These are phyloP conservation scores for Eucalyptus albens DNA, from an alignment of 345 rosid species.

Conservation along the genomic window DNA sequence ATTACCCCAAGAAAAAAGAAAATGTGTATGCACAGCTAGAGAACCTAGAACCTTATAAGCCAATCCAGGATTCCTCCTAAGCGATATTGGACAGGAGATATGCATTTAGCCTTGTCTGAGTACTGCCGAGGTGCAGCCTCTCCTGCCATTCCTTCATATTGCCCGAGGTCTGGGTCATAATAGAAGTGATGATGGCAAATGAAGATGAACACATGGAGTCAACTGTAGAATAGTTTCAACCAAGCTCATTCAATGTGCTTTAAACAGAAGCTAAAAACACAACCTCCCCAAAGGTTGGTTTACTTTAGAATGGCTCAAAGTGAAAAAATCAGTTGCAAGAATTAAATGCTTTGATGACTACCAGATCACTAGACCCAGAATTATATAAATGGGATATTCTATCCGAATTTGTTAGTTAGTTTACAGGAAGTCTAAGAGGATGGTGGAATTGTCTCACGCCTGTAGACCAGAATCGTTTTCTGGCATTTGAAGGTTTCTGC, in stretches of 20 bases:
- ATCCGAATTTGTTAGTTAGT: neutral
- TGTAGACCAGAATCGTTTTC: too few species aligned
- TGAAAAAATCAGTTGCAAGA: neutral
- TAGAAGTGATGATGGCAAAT: neutral
- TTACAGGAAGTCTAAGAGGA: too few species aligned
- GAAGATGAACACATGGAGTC: neutral
- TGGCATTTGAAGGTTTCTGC: neutral
- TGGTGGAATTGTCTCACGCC: too few species aligned
- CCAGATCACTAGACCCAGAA: neutral
- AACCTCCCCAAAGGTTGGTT: neutral
- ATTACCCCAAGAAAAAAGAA: rapidly evolving
- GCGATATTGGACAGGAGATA: rapidly evolving
- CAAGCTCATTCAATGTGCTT: neutral
- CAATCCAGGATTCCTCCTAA: rapidly evolving
- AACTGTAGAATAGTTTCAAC: neutral
- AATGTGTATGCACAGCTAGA: rapidly evolving
- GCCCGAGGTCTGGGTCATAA: too few species aligned
- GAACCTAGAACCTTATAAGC: too few species aligned
- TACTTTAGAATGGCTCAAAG: neutral
- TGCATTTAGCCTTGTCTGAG: rapidly evolving
- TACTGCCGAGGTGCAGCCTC: too few species aligned
- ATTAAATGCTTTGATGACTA: neutral
- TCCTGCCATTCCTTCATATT: too few species aligned
- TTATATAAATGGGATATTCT: too few species aligned
- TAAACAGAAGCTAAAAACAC: neutral